A percentile compares a stretch with the other conserved stretches of the same genome.
These are phyloP conservation scores for Amanita inopinata DNA, from an alignment of 768 basidiomycete genomes.

Conservation along the genomic window DNA sequence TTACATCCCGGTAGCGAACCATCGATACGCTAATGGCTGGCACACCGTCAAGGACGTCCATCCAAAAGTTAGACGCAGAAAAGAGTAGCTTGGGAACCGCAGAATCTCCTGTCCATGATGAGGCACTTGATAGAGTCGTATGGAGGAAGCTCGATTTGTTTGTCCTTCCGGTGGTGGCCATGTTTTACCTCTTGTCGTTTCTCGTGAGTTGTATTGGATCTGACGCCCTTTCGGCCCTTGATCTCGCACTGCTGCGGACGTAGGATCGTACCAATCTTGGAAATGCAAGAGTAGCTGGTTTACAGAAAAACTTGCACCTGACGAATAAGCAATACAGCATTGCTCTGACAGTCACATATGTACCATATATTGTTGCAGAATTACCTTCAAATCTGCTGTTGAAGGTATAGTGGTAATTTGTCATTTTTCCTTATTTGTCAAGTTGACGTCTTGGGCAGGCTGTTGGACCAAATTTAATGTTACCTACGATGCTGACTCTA, in stretches of 20 bases:
- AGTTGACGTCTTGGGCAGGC: slow-evolving; percentile 16
- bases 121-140: slow-evolving; percentile 28
- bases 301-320: slow-evolving; percentile 45
- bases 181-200: slow-evolving; percentile 45
- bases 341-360: slow-evolving; percentile 37
- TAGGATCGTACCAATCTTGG: slow-evolving; percentile 47
- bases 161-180: slow-evolving; percentile 37
- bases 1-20: no score
- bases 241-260: neutral
- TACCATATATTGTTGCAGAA: slow-evolving; percentile 50
- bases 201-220: slow-evolving; percentile 25
- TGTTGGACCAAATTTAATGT: slow-evolving; percentile 48
- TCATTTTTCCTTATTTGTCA: slow-evolving; percentile 5
- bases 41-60: no score
- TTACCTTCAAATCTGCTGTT: slow-evolving; percentile 53
- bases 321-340: slow-evolving; percentile 40
- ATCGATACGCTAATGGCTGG: no score
- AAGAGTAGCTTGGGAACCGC: neutral
- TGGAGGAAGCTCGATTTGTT: slow-evolving; percentile 42
- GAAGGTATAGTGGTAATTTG: slow-evolving; percentile 26
- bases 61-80: no score
- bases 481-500: slow-evolving; percentile 49
- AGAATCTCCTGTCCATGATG: slow-evolving; percentile 13
- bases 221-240: neutral
- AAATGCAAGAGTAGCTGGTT: slow-evolving; percentile 53